These are phyloP conservation scores for Plenodomus biglobosus DNA, from an alignment of 2,329 filamentous ascomycete species.

Conservation along the genomic window DNA sequence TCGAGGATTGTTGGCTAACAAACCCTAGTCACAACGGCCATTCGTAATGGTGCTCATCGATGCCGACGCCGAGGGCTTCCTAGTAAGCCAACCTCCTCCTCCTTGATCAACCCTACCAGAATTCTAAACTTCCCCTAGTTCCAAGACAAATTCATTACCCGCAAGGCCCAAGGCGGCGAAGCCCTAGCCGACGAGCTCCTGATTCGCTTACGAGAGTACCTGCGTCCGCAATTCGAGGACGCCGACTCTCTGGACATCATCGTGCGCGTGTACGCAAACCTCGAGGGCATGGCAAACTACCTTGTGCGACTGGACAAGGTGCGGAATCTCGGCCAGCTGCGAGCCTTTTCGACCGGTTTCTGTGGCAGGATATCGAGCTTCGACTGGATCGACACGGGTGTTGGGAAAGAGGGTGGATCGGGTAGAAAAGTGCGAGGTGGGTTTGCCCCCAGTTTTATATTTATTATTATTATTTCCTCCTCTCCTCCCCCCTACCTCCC, in stretches of 20 bases:
- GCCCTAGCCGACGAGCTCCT: slow-evolving; percentile 40
- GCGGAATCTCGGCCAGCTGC: slow-evolving; percentile 38
- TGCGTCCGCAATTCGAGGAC: slow-evolving; percentile 40
- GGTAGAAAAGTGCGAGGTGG: slow-evolving; percentile 40
- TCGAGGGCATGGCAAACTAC: slow-evolving; percentile 42
- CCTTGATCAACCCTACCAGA: not conserved
- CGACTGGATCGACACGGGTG: slow-evolving; percentile 42
- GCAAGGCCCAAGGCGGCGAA: slow-evolving; percentile 40
- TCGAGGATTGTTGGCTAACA: slow-evolving; percentile 7
- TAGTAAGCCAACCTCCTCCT: slow-evolving; percentile 21
- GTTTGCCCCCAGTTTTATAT: no score
- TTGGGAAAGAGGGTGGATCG: slow-evolving; percentile 40
- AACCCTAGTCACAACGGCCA: slow-evolving; percentile 33
- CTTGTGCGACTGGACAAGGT: slow-evolving; percentile 41
- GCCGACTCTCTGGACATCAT: slow-evolving; percentile 40
- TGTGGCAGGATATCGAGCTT: slow-evolving; percentile 42
- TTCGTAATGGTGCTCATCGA: slow-evolving; percentile 43
- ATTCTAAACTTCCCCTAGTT: slow-evolving; percentile 22
- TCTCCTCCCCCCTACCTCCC: no score
- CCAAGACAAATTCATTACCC: slow-evolving; percentile 42
- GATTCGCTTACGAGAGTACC: slow-evolving; percentile 38
- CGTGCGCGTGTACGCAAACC: slow-evolving; percentile 40
- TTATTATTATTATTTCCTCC: no score
- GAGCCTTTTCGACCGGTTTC: slow-evolving; percentile 42
- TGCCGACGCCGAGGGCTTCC: slow-evolving; percentile 42